These are phyloP conservation scores for Coemansia sp. DNA, from an alignment of 192 early-diverging fungal genomes.

Conservation along the genomic window DNA sequence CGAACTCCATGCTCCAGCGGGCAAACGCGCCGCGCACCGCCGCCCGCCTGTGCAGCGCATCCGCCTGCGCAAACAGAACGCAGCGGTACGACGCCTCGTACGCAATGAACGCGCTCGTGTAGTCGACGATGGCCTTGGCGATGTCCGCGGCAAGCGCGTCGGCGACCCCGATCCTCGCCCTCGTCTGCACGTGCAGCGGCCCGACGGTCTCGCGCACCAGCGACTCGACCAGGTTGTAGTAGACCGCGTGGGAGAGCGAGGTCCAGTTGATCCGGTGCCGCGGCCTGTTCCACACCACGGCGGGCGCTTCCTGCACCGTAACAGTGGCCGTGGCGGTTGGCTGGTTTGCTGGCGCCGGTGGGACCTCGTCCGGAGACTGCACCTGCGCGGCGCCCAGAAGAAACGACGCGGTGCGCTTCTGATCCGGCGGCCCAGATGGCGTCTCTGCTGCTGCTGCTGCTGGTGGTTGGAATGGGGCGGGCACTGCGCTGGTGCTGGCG, in stretches of 20 bases:
- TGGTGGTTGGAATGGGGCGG: neutral
- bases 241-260: slow-evolving; percentile 35
- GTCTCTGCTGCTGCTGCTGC: neutral
- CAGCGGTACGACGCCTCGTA: slow-evolving; percentile 44
- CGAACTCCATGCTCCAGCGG: slow-evolving; percentile 38
- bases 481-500: neutral
- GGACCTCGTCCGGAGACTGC: neutral
- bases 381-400: neutral
- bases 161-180: slow-evolving; percentile 8
- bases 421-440: neutral
- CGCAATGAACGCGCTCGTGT: slow-evolving; percentile 38
- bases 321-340: neutral
- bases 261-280: slow-evolving; percentile 49
- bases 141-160: slow-evolving; percentile 31
- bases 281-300: slow-evolving; percentile 44
- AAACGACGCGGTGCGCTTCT: too few species aligned
- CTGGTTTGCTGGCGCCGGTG: neutral
- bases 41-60: slow-evolving; percentile 26
- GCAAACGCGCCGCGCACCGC: slow-evolving; percentile 23
- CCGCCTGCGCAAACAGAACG: slow-evolving; percentile 33
- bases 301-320: neutral
- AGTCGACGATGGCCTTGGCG: slow-evolving; percentile 31
- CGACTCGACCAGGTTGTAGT: slow-evolving; percentile 33
- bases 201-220: slow-evolving; percentile 18
- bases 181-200: slow-evolving; percentile 8